phyloP scores from a whole-genome alignment of 2,329 filamentous ascomycete genomes.

The Ploettnerulaceae sp. region DNA sequence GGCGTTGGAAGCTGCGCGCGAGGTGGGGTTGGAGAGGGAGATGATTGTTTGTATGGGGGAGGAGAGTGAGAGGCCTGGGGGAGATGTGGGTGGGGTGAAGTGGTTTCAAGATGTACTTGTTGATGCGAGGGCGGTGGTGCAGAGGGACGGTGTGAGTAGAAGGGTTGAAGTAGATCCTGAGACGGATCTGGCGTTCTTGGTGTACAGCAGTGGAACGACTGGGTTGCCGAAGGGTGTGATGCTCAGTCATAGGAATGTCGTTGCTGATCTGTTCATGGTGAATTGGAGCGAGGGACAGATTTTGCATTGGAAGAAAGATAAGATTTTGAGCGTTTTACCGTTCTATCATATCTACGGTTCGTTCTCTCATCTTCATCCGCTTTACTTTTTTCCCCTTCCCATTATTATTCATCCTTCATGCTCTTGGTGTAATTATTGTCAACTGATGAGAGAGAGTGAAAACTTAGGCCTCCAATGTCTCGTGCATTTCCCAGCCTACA shows the following conservation, averaged over 20 bases:
- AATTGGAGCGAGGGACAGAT: constrained; percentile 42
- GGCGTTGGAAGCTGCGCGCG: constrained; percentile 61
- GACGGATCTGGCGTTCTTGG: constrained; percentile 78
- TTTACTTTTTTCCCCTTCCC: too few species aligned
- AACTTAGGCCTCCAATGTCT: constrained; percentile 54
- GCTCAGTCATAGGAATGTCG: constrained; percentile 76
- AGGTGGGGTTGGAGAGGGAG: constrained; percentile 63
- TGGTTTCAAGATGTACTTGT: constrained; percentile 12
- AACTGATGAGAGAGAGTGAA: too few species aligned
- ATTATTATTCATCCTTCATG: too few species aligned
- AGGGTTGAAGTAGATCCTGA: too few species aligned
- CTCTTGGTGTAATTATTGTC: too few species aligned
- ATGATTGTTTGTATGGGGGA: constrained; percentile 73
- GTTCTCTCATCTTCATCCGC: too few species aligned
- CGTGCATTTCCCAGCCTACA: constrained; percentile 56
- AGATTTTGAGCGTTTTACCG: constrained; percentile 59
- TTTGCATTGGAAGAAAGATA: constrained; percentile 36
- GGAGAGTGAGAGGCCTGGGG: too few species aligned
- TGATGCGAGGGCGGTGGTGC: constrained; percentile 42
- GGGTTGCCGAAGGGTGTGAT: constrained; percentile 79
- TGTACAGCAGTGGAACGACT: constrained; percentile 48
- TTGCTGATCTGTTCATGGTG: constrained; percentile 63
- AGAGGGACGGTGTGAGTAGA: too few species aligned
- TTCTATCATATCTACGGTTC: constrained; percentile 74
- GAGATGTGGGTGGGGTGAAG: constrained; percentile 35